phyloP scores from a whole-genome alignment of 371 early-diverging fungal species.

The Rhizopus delemar region DNA sequence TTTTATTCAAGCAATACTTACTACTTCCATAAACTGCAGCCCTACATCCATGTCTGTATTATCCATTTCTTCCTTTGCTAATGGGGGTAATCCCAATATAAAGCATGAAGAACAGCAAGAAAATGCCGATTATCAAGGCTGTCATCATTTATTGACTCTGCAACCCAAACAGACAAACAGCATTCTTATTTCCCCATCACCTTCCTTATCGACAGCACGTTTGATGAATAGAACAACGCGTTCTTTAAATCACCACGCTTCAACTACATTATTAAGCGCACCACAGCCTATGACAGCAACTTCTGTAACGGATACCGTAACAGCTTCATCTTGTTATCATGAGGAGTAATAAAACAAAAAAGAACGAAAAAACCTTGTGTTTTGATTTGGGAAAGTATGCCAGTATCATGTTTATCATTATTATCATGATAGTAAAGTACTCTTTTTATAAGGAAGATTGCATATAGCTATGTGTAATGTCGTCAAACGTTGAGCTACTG shows the following conservation, averaged over 20 bases:
- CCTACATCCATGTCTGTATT: slow-evolving; percentile 50
- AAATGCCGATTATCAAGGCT: slow-evolving; percentile 11
- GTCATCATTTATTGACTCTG: slow-evolving; percentile 20
- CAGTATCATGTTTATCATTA: too few species aligned
- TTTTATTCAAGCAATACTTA: slow-evolving; percentile 63
- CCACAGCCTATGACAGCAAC: slow-evolving; percentile 42
- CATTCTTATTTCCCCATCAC: slow-evolving; percentile 17
- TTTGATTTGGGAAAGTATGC: too few species aligned
- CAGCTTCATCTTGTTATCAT: slow-evolving; percentile 27
- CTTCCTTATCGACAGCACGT: slow-evolving; percentile 19
- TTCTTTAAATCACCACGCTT: slow-evolving; percentile 27
- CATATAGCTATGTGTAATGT: too few species aligned
- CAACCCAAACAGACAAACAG: slow-evolving; percentile 14
- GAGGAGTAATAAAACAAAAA: not conserved
- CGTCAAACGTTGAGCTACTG: too few species aligned
- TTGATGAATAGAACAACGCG: slow-evolving; percentile 15
- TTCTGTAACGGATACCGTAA: slow-evolving; percentile 40
- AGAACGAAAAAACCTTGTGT: not conserved
- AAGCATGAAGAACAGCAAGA: slow-evolving; percentile 6
- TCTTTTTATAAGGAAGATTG: too few species aligned
- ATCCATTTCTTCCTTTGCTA: slow-evolving; percentile 51
- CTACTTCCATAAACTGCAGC: slow-evolving; percentile 50
- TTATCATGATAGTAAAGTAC: too few species aligned
- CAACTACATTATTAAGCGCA: slow-evolving; percentile 32
- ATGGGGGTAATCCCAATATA: slow-evolving; percentile 12